These are phyloP conservation scores for Durio zibethinus DNA, from an alignment of 345 rosid genomes.

Conservation along the genomic window DNA sequence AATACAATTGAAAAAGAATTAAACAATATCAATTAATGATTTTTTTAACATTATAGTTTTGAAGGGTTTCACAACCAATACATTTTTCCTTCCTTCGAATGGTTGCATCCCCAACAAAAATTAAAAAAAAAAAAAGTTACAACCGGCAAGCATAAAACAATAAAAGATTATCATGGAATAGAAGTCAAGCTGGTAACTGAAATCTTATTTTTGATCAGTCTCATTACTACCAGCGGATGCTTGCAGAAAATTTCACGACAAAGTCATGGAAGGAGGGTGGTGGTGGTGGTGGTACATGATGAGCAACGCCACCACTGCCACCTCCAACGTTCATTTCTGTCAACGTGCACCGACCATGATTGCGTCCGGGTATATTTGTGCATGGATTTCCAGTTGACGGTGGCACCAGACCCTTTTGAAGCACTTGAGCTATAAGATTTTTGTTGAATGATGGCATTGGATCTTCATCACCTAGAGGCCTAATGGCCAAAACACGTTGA, in stretches of 20 bases:
- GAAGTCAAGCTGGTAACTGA: conserved; percentile 3
- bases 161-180: no score
- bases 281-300: conserved; percentile 7
- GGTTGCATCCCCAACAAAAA: neutral
- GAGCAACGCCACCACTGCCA: neutral
- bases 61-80: neutral
- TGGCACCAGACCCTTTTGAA: conserved; percentile 37
- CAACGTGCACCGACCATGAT: conserved; percentile 31
- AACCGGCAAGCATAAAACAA: no score
- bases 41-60: neutral
- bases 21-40: neutral
- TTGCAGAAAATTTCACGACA: neutral
- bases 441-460: neutral
- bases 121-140: neutral
- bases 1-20: neutral
- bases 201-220: conserved; percentile 5
- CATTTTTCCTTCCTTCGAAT: neutral
- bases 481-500: conserved; percentile 21
- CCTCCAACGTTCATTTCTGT: conserved; percentile 26
- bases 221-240: neutral
- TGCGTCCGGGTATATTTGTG: conserved; percentile 30
- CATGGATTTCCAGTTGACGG: conserved; percentile 29
- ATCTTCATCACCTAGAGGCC: conserved; percentile 27
- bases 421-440: conserved; percentile 26
- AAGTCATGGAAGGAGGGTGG: conserved; percentile 16